Evolutionary conservation across 1,284 basidiomycete genomes (phyloP), one percentile per base, ranked within the genome.

Genomic region (Ceratobasidium sp.): DNA sequence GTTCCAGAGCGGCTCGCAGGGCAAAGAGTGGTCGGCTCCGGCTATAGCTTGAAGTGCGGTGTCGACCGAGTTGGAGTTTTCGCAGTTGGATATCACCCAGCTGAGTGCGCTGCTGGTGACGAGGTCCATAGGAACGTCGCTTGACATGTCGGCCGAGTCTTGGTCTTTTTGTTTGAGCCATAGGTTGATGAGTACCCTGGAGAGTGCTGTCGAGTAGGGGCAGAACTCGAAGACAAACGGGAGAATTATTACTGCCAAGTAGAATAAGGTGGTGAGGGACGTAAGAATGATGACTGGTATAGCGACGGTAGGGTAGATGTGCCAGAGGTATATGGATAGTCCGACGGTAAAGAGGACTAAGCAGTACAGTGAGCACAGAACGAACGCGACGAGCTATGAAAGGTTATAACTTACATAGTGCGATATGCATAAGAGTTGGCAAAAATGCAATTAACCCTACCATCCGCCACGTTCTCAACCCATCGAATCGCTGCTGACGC

Each of bases 71-170:
- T 25, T 46, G 2, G 43, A 25, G 32, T 46, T 68, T 22, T 68
- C 66, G 66, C 66, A 68, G 29, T 52, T 46, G 2, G 66, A 49
- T n/a, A 68, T 54, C 19, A 68, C 19, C 66, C 66, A 68, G 51
- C 46, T 22, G 32, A 68, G 40, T 11, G 25, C 51, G 11, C 43
- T 37, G 46, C 65, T 67, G 22, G 65, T 67, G 11, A 67, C 44
- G n/a, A 25, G 8, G 22, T 68, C 66, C 59, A 62, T 62, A 5
- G 59, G 59, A 43, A 62, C 22, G n/a, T 43, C 62, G 40, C 40
- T 22, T n/a, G 40, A n/a, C 19, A 44, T 19, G n/a, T 44, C 40
- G 22, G n/a, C 22, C 7, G 19, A 13, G 2, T 64, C 15, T 15
- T 15, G 43, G 43, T 15, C 15, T n/a, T 62, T 62, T 7, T 19